Base-by-base conservation (phyloP, 2,329 filamentous ascomycete genomes). In the Venturia asperata region DNA sequence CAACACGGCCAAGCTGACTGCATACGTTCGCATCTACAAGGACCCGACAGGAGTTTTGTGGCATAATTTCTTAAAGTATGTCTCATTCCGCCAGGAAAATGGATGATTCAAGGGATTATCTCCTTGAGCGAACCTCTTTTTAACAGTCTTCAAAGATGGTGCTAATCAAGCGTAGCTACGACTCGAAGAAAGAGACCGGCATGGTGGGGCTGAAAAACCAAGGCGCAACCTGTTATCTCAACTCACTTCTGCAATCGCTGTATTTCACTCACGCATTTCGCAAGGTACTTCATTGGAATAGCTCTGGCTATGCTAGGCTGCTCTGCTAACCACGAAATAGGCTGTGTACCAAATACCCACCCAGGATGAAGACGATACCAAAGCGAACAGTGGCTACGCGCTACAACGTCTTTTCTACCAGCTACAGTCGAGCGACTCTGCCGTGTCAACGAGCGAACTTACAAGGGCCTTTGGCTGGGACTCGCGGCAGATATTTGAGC, bases 401-500 rank as follows among this genome's bases (percentile, higher is more conserved):
- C 80, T 99, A 24, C 94, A 99, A 75, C 84, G 94, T 68, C 82
- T 99, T 19, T 99, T 99, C 77, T 97, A 97, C 73, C 90, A 92
- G 70, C 82, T 99, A 24, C 94, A 99, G 75, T 96, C 92, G 15
- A 93, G 88, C 47, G 87, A 87, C 63, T 79, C 82, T 43, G 91
- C 95, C 0, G 93, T 99, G 1, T 85, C 90, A 47, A 99, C 94
- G 1, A 92, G 89, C 63, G 94, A 99, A 73, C 84, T 99, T 47
- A 99, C 94, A 7, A 90, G 91, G 70, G 97, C 94, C 0, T 99
- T 99, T 75, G 94, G 94, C 30, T 99, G 94, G 94, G 93, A 99
- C 72, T 96, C 93, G 1, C 86, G 92, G 69, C 93, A 99, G 73
- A 96, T 97, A 64, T 99, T 99, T 71, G 93, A 97, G 77, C 94